phyloP scores from a whole-genome alignment of 176 grass and related monocot species.

The Olyra latifolia region DNA sequence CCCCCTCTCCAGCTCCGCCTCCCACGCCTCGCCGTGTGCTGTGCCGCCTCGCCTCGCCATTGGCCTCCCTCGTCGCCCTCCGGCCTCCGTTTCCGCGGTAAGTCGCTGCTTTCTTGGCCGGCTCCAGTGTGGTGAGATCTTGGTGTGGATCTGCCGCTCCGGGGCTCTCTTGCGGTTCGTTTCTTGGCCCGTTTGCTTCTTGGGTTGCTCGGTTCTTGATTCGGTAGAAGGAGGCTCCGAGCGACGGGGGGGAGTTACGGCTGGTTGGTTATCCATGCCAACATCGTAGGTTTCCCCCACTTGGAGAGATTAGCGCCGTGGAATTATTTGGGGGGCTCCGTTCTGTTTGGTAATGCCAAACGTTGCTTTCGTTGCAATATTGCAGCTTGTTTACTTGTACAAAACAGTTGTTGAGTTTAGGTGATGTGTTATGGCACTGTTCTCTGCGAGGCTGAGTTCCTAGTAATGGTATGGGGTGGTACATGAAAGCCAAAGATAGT shows the following conservation, averaged over 20 bases:
- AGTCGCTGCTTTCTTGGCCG: constrained; percentile 24
- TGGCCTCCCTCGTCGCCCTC: constrained; percentile 10
- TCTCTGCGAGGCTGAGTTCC: not conserved
- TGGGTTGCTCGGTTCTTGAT: constrained; percentile 4
- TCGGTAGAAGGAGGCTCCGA: not conserved
- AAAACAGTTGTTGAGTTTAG: constrained; percentile 24
- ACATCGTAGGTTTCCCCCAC: constrained; percentile 13
- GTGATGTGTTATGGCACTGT: constrained; percentile 6
- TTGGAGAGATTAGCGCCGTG: not conserved
- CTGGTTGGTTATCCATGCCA: constrained; percentile 24
- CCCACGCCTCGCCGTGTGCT: constrained; percentile 10
- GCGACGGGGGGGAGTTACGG: constrained; percentile 7
- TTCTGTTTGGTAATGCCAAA: constrained; percentile 29
- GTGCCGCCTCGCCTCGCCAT: not conserved
- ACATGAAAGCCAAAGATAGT: constrained; percentile 13
- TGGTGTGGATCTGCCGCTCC: constrained; percentile 40
- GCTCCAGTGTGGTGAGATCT: constrained; percentile 36
- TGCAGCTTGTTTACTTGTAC: constrained; percentile 25
- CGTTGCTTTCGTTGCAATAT: constrained; percentile 43
- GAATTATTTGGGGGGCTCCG: constrained; percentile 11
- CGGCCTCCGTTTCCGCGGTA: constrained; percentile 25
- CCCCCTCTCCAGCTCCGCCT: not conserved
- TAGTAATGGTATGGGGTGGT: constrained; percentile 10
- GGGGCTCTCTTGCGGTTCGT: constrained; percentile 3
- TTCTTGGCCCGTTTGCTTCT: not conserved